A percentile compares a stretch with the other conserved stretches of the same genome.
Evolutionary conservation across 2,329 filamentous ascomycete genomes (phyloP).

Genomic region (Torrubiella hemipterigena): DNA sequence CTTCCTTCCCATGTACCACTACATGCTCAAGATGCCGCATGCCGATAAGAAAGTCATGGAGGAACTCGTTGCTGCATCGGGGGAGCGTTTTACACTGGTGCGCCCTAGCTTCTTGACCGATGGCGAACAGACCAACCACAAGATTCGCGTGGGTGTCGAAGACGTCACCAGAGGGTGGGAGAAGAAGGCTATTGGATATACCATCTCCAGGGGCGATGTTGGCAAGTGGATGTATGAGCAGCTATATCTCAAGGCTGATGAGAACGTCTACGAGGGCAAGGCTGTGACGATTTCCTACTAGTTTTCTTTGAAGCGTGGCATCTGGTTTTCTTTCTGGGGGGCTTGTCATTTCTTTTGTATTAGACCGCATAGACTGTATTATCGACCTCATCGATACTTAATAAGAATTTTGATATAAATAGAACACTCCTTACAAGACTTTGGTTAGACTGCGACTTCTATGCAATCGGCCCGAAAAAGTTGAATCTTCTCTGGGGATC

Average conservation of each 20-base stretch:
- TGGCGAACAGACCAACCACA: conserved; percentile 12
- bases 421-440: too few species aligned
- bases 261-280: conserved; percentile 14
- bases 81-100: conserved; percentile 24
- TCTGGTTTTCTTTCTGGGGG: conserved; percentile 8
- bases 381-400: too few species aligned
- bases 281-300: conserved; percentile 17
- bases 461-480: conserved; percentile 23
- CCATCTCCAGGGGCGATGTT: conserved; percentile 26
- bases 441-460: too few species aligned
- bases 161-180: conserved; percentile 18
- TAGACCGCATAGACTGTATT: too few species aligned
- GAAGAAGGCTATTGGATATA: conserved; percentile 26
- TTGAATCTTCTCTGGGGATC: conserved; percentile 27
- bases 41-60: conserved; percentile 38
- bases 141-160: conserved; percentile 17
- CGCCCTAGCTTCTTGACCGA: conserved; percentile 24
- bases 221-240: conserved; percentile 29
- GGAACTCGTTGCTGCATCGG: conserved; percentile 12
- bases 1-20: conserved; percentile 29
- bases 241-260: conserved; percentile 12
- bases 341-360: not conserved
- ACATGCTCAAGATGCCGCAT: conserved; percentile 28
- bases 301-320: not conserved
- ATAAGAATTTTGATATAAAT: too few species aligned